Base-by-base conservation (phyloP, 73 alveolate genomes). In the Paramecium sonneborni region DNA sequence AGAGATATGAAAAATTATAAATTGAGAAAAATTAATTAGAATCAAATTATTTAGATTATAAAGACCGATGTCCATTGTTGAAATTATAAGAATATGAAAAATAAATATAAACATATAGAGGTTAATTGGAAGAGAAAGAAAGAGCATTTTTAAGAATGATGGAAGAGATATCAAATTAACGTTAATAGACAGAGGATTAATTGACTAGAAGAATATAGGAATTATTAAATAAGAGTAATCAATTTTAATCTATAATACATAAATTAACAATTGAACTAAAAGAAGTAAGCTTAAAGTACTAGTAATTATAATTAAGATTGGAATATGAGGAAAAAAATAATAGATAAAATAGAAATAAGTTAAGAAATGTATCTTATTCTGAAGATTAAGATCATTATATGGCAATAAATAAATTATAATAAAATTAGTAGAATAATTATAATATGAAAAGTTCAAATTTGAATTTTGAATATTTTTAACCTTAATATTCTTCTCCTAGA, bases 111-210 rank as follows among this genome's bases (percentile, higher is more conserved):
- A 72, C 15, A 9, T 72, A 35, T 32, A 72, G 86, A 72, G 15
- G 58, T 15, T 72, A 72, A 72, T 21, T 72, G 32, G 86, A 72
- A 18, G 86, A 72, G 12, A 72, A 72, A 10, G 86, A 72, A 35
- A 72, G 44, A 11, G n/a, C 35, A 15, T 38, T n/a, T 72, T 24
- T 72, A 1, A 32, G 35, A 72, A 72, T 38, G 32, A 32, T 72
- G 55, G 86, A 72, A 35, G 86, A 72, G 35, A 20, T 72, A 8
- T 72, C 30, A n/a, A 20, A 41, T n/a, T 24, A 72, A 21, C 15
- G 41, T 28, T 72, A 32, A 38, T 18, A 26, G 12, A 72, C 21
- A 14, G 86, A 72, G 11, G 86, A 72, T 9, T n/a, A 72, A 72
- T 38, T 72, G 9, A 35, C 86, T 14, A 72, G 86, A 34, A 72